Evolutionary conservation across 306 rosid genomes (phyloP).

Genomic region (Cicer bijugum): DNA sequence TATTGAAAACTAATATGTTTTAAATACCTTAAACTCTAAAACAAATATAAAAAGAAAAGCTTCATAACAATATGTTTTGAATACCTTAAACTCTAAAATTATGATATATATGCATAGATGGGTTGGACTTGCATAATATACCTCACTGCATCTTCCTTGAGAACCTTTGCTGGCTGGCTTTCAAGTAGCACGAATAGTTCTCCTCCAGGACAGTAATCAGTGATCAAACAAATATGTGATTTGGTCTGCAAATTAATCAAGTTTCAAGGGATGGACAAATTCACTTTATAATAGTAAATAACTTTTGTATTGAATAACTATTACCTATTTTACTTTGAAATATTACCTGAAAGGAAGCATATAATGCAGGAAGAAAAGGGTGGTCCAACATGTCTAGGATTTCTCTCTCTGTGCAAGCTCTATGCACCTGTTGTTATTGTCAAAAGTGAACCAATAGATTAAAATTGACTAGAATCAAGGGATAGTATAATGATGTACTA

Average conservation of each 20-base stretch:
- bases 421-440: conserved; percentile 71
- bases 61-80: neutral
- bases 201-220: conserved; percentile 95
- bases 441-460: neutral
- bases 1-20: neutral
- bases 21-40: neutral
- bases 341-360: conserved; percentile 57
- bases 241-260: conserved; percentile 44
- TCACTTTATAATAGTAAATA: conserved; percentile 4
- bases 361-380: conserved; percentile 95
- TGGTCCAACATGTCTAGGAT: conserved; percentile 95
- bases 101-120: neutral
- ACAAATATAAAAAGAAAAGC: neutral
- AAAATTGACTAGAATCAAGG: conserved; percentile 15
- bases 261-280: conserved; percentile 11
- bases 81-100: neutral
- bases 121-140: conserved; percentile 42
- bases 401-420: conserved; percentile 97
- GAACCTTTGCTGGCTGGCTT: conserved; percentile 80
- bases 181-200: conserved; percentile 92
- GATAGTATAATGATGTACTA: neutral
- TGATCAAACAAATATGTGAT: conserved; percentile 77
- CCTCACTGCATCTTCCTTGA: conserved; percentile 92
- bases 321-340: neutral
- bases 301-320: neutral